These are phyloP conservation scores for Arthrinium phaeospermum DNA, from an alignment of 2,329 filamentous ascomycete genomes.

Conservation along the genomic window DNA sequence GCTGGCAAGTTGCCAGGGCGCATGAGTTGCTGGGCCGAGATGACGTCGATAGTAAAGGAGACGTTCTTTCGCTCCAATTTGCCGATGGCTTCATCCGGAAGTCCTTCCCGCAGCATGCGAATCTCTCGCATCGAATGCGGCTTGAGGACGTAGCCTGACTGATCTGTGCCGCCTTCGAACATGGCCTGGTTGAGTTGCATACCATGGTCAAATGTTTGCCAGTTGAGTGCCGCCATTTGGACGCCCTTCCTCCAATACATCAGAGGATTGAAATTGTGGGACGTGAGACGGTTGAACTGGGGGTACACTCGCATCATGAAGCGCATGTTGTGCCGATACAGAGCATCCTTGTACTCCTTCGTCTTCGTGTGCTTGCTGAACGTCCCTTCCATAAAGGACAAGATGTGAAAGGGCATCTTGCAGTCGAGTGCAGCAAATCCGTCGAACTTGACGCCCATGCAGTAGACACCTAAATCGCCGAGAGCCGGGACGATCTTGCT, in stretches of 20 bases:
- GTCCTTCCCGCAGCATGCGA: constrained; percentile 30
- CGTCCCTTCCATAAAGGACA: constrained; percentile 89
- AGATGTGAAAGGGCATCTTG: constrained; percentile 90
- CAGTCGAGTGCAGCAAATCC: constrained; percentile 81
- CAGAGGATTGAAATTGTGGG: constrained; percentile 93
- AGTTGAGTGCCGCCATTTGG: constrained; percentile 97
- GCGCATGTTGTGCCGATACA: constrained; percentile 89
- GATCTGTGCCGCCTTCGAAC: constrained; percentile 89
- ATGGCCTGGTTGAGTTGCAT: constrained; percentile 98
- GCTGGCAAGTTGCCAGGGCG: constrained; percentile 75
- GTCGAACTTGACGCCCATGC: constrained; percentile 77
- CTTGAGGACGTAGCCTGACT: constrained; percentile 92
- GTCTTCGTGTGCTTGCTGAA: constrained; percentile 83
- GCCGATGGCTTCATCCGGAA: constrained; percentile 58
- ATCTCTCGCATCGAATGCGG: constrained; percentile 78
- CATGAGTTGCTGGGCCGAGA: constrained; percentile 95
- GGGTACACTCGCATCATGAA: constrained; percentile 96
- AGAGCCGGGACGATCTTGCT: constrained; percentile 88
- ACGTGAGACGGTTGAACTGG: constrained; percentile 78
- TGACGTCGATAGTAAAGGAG: constrained; percentile 83
- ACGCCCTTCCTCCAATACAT: constrained; percentile 94
- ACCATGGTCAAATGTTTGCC: constrained; percentile 95
- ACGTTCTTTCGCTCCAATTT: constrained; percentile 83
- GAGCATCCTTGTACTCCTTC: constrained; percentile 74
- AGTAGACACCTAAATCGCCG: constrained; percentile 83